Evolutionary conservation across 2,329 filamentous ascomycete genomes (phyloP).

Genomic region (Fusarium pseudocircinatum): DNA sequence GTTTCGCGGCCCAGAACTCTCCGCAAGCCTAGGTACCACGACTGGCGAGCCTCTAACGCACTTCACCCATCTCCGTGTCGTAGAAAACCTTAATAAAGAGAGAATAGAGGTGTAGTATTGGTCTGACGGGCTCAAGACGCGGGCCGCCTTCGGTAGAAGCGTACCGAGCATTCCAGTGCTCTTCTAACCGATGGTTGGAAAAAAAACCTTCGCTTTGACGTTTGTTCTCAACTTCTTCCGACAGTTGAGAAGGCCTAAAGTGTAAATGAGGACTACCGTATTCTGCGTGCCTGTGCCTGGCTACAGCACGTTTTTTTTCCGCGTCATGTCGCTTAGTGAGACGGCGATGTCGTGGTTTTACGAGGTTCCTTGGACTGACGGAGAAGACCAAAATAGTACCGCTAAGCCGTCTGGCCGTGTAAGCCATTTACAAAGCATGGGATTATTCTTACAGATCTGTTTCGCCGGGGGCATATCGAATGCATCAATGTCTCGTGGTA

Average conservation of each 20-base stretch:
- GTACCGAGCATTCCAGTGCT: slow-evolving; percentile 16
- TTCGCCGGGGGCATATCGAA: slow-evolving; percentile 9
- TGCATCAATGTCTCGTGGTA: not conserved
- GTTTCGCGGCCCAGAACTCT: slow-evolving; percentile 5
- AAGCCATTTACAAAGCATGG: slow-evolving; percentile 2
- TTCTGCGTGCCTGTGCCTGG: slow-evolving; percentile 14
- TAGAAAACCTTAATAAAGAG: slow-evolving; percentile 16
- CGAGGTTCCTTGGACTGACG: not conserved
- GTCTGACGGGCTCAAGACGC: not conserved
- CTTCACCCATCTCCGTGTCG: not conserved
- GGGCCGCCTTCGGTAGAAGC: slow-evolving; percentile 20
- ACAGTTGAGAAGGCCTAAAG: slow-evolving; percentile 32
- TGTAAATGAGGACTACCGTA: slow-evolving; percentile 11
- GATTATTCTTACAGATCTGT: slow-evolving; percentile 2
- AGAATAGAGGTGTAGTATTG: slow-evolving; percentile 14
- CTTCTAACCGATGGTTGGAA: not conserved
- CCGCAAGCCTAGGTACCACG: not conserved
- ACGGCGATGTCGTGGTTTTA: slow-evolving; percentile 7
- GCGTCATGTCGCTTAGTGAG: not conserved
- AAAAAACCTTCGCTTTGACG: not conserved
- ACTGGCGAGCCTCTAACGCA: not conserved
- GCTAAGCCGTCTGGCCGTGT: not conserved
- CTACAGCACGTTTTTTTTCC: not conserved
- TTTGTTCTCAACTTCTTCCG: not conserved
- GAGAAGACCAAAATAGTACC: slow-evolving; percentile 33